Percentiles rank a stretch among this genome's conserved stretches.
Conservation (phyloP, 108 stramenopile genomes). For the Skeletonema tropicum region DNA sequence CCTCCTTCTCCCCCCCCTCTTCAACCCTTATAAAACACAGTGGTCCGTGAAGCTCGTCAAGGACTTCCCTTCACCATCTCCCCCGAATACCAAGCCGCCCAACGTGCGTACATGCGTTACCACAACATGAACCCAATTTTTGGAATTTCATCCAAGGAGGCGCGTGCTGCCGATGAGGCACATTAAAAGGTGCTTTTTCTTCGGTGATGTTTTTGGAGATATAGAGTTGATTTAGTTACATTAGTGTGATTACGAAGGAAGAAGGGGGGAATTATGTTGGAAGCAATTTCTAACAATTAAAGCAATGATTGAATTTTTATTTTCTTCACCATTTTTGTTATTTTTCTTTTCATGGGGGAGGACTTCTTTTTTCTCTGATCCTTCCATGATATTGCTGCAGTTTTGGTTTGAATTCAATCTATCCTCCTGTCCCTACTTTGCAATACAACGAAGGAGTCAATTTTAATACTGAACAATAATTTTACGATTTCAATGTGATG, state of each 20-base stretch:
- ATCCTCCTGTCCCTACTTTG: background rate
- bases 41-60: constrained; percentile 43
- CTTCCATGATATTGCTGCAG: background rate
- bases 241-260: constrained; percentile 17
- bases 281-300: constrained; percentile 7
- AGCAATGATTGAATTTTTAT: constrained; percentile 7
- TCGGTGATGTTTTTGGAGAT: background rate
- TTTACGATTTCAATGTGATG: background rate
- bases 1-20: background rate
- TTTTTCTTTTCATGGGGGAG: background rate
- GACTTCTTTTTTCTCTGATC: background rate
- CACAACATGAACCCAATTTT: constrained; percentile 94
- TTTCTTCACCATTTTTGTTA: background rate
- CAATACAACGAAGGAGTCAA: background rate
- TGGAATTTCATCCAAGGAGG: constrained; percentile 79
- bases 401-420: background rate
- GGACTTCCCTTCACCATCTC: constrained; percentile 79
- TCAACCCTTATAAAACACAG: constrained; percentile 7
- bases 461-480: constrained; percentile 2
- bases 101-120: constrained; percentile 92
- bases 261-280: constrained; percentile 6
- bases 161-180: constrained; percentile 50
- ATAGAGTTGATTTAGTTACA: background rate
- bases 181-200: constrained; percentile 22
- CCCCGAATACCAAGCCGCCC: constrained; percentile 83